Evolutionary conservation across 306 rosid genomes (phyloP), one percentile per base, ranked within the genome.

Genomic region (Rosa chinensis): DNA sequence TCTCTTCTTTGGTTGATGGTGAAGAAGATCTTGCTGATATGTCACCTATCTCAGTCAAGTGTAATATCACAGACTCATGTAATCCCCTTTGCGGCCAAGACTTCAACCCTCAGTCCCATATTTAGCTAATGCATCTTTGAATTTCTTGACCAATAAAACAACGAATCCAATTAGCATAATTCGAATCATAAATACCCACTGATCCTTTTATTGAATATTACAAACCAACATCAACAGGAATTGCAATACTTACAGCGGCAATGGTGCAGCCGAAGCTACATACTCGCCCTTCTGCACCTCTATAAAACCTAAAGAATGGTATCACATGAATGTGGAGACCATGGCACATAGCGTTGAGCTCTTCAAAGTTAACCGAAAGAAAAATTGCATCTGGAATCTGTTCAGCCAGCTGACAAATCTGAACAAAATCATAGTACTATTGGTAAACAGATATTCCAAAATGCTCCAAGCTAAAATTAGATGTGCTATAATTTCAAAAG

Each of bases 381-480:
- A 92, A 85, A 0, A 83, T 79, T 48, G 91, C 88, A 82, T 82
- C 78, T 45, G 94, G 92, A 56, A 90, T 66, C 73, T 55, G 9
- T 70, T 89, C 96, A 21, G 98, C 98, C 14, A 92, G 88, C 81
- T 94, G 97, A 87, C 97, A 94, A 80, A 94, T 92, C 97, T 94
- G 89, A 10, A 47, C 23, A 59, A 37, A 66, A 67, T 5, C 28
- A 58, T 2, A 53, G 74, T n/a, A 71, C 10, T 9, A 40, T 35
- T 18, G 13, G 6, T 28, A 23, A 45, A 43, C 23, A 45, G 9
- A 53, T 45, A 17, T 58, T 39, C 50, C 28, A 62, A 28, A 79
- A 48, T 5, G 9, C 25, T 48, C 20, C 32, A 23, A 32, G 13
- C 44, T 47, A 75, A 58, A 48, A 66, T 25, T 48, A 63, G 32